Percentiles rank a stretch among this genome's conserved stretches.
Evolutionary conservation across 768 basidiomycete species (phyloP).

Genomic region (Tephrocybe sp.): DNA sequence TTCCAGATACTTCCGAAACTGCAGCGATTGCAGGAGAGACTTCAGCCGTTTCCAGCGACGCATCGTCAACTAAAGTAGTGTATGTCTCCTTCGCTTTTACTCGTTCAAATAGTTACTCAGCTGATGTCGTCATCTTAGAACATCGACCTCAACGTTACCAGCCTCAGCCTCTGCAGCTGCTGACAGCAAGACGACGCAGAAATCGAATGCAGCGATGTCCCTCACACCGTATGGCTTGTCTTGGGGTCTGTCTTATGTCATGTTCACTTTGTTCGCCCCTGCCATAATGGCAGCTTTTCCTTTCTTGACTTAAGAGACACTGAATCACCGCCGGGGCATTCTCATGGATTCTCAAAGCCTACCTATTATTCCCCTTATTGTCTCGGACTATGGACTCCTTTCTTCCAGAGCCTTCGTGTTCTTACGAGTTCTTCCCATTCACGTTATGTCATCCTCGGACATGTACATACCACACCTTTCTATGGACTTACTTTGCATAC

Average conservation of each 20-base stretch:
- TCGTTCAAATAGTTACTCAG: not conserved
- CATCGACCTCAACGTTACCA: not conserved
- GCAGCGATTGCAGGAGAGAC: not conserved
- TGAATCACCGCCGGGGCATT: not conserved
- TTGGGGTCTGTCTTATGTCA: not conserved
- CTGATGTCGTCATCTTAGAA: not conserved
- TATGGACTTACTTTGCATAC: not conserved
- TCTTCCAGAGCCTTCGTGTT: not conserved
- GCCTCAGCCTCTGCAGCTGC: not conserved
- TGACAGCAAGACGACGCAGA: not conserved
- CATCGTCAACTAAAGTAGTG: not conserved
- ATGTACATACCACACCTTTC: not conserved
- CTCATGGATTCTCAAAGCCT: not conserved
- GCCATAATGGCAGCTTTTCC: constrained; percentile 2
- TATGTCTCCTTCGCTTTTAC: not conserved
- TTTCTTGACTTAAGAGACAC: not conserved
- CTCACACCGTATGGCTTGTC: not conserved
- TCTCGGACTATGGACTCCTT: not conserved
- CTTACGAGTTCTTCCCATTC: too few relatives aligned
- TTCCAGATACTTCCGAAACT: constrained; percentile 7
- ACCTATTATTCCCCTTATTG: not conserved
- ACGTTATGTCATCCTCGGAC: not conserved
- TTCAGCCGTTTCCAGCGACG: not conserved
- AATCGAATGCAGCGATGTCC: constrained; percentile 8
- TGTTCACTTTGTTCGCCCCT: constrained; percentile 3